These are phyloP conservation scores for Eimeria brunetti DNA, from an alignment of 169 alveolate species.

Conservation along the genomic window DNA sequence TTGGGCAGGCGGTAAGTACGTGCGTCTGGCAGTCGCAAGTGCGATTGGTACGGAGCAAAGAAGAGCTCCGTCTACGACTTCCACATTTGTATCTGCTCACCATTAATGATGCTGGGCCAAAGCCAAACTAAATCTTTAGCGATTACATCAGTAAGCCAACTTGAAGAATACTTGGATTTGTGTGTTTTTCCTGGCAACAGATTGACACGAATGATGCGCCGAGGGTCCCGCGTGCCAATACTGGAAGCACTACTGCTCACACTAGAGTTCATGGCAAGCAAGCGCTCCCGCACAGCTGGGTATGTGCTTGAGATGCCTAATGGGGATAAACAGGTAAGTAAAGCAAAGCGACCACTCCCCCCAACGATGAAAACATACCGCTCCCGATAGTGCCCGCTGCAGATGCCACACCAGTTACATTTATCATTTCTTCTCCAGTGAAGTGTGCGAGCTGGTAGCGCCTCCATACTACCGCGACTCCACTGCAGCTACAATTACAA, in stretches of 20 bases:
- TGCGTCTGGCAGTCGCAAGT: neutral
- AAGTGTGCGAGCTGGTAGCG: neutral
- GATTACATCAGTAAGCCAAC: too few relatives aligned
- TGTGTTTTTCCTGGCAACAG: neutral
- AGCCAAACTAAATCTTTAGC: neutral
- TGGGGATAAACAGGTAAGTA: constrained; percentile 56
- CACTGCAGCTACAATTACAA: neutral
- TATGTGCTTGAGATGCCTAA: constrained; percentile 76
- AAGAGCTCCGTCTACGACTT: neutral
- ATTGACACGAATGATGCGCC: constrained; percentile 58
- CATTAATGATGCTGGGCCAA: neutral
- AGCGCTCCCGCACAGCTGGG: constrained; percentile 75
- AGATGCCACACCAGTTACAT: neutral
- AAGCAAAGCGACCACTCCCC: neutral
- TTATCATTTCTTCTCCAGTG: neutral
- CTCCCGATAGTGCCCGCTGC: neutral
- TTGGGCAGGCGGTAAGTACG: constrained; percentile 55
- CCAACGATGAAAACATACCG: neutral
- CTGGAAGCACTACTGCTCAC: constrained; percentile 73
- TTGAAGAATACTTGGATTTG: neutral
- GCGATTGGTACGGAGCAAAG: neutral
- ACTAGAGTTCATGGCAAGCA: constrained; percentile 71
- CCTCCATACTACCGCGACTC: neutral
- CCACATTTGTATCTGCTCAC: neutral
- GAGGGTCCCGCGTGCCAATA: constrained; percentile 56